Evolutionary conservation across 2,329 filamentous ascomycete species (phyloP).

Genomic region (Alternaria sp.): DNA sequence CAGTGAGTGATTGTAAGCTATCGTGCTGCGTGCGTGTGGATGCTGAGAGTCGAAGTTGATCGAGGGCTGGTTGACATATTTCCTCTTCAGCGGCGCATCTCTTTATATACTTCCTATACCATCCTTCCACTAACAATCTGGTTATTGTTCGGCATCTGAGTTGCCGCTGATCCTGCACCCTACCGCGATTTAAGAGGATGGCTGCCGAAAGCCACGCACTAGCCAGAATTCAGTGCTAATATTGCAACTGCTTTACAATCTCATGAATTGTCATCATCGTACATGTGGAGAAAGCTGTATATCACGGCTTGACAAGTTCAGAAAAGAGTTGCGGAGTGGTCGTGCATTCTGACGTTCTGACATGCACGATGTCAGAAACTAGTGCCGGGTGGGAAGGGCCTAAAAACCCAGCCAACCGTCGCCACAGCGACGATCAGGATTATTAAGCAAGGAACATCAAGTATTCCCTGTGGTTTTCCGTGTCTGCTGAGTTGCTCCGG

Average conservation of each 20-base stretch:
- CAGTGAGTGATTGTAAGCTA: not conserved
- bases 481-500: not conserved
- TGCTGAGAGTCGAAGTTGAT: not conserved
- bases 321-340: not conserved
- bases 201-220: not conserved
- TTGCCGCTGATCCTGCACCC: not conserved
- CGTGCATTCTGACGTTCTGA: not conserved
- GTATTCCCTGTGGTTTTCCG: not conserved
- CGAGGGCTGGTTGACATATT: not conserved
- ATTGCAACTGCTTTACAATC: not conserved
- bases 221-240: not conserved
- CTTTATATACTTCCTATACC: not conserved
- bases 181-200: not conserved
- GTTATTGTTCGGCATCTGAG: not conserved
- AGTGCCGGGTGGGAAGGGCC: not conserved
- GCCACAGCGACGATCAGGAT: not conserved
- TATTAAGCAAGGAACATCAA: not conserved
- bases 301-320: not conserved
- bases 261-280: not conserved
- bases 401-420: not conserved
- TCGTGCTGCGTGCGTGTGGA: not conserved
- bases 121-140: not conserved
- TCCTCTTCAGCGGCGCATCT: not conserved
- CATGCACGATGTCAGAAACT: not conserved
- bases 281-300: not conserved